phyloP scores from a whole-genome alignment of 2,329 filamentous ascomycete species.

The Pseudopyricularia cyperi region DNA sequence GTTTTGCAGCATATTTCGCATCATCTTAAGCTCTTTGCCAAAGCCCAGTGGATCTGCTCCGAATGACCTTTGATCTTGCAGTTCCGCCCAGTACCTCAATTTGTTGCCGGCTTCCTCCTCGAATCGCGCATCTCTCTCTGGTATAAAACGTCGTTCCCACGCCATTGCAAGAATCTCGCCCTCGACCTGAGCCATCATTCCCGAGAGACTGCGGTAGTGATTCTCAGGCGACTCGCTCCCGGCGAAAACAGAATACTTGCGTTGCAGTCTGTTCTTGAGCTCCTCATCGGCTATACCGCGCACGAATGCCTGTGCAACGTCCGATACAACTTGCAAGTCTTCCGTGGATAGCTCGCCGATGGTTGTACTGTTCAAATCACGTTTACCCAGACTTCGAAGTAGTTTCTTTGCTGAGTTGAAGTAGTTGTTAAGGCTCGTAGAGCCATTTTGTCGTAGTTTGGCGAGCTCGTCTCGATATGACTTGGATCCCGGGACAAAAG shows the following conservation, averaged over 20 bases:
- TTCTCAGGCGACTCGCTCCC: background rate
- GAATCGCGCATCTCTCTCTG: slow-evolving; percentile 19
- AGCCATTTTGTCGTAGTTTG: slow-evolving; percentile 25
- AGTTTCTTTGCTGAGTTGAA: slow-evolving; percentile 34
- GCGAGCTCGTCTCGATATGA: slow-evolving; percentile 5
- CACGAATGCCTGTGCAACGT: slow-evolving; percentile 40
- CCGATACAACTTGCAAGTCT: slow-evolving; percentile 36
- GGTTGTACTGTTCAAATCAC: slow-evolving; percentile 36
- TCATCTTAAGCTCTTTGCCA: slow-evolving; percentile 37
- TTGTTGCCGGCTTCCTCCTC: slow-evolving; percentile 22
- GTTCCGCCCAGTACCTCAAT: slow-evolving; percentile 31
- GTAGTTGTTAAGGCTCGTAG: slow-evolving; percentile 30
- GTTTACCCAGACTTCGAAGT: slow-evolving; percentile 32
- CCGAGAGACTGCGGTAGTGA: slow-evolving; percentile 32
- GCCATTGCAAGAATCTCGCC: slow-evolving; percentile 38
- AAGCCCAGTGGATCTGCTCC: slow-evolving; percentile 33
- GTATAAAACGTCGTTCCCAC: slow-evolving; percentile 25
- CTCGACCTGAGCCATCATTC: slow-evolving; percentile 39
- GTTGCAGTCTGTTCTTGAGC: slow-evolving; percentile 29
- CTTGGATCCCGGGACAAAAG: slow-evolving; percentile 1
- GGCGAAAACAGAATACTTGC: slow-evolving; percentile 1
- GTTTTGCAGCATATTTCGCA: slow-evolving; percentile 33
- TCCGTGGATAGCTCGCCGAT: slow-evolving; percentile 23
- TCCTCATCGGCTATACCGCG: slow-evolving; percentile 33
- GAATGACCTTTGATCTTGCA: slow-evolving; percentile 25